These are phyloP conservation scores for Talaromyces proteolyticus DNA, from an alignment of 495 filamentous ascomycete species.

Conservation along the genomic window DNA sequence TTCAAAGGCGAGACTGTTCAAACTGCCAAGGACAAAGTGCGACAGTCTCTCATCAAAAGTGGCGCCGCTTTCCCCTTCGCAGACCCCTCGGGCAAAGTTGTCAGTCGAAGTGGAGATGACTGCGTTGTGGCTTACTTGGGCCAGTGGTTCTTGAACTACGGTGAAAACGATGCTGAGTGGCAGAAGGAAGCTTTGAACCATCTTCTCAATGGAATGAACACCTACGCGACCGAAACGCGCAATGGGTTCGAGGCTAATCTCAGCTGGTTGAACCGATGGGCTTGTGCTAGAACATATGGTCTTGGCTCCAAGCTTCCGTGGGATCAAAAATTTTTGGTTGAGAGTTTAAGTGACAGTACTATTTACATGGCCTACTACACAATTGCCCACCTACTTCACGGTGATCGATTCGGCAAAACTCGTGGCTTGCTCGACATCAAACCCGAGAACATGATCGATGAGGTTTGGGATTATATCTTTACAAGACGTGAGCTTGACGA, in stretches of 20 bases:
- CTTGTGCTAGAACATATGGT: constrained; percentile 86
- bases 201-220: constrained; percentile 71
- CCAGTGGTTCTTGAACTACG: constrained; percentile 97
- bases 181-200: constrained; percentile 64
- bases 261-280: constrained; percentile 92
- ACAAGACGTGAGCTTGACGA: constrained; percentile 58
- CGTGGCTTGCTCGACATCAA: constrained; percentile 61
- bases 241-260: constrained; percentile 79
- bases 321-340: constrained; percentile 88
- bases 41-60: constrained; percentile 67
- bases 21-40: constrained; percentile 79
- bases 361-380: constrained; percentile 99
- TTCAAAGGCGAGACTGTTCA: constrained; percentile 85
- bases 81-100: constrained; percentile 84
- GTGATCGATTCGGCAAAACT: constrained; percentile 70
- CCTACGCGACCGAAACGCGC: constrained; percentile 72
- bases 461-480: constrained; percentile 96
- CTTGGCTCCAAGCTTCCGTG: constrained; percentile 94
- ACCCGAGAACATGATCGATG: constrained; percentile 87
- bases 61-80: constrained; percentile 87
- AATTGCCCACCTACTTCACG: constrained; percentile 80
- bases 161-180: constrained; percentile 76
- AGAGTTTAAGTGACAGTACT: constrained; percentile 83
- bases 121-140: constrained; percentile 91
- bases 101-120: constrained; percentile 79